Evolutionary conservation across 78 protist genomes (phyloP).

Genomic region (Chrysochromulina parva): DNA sequence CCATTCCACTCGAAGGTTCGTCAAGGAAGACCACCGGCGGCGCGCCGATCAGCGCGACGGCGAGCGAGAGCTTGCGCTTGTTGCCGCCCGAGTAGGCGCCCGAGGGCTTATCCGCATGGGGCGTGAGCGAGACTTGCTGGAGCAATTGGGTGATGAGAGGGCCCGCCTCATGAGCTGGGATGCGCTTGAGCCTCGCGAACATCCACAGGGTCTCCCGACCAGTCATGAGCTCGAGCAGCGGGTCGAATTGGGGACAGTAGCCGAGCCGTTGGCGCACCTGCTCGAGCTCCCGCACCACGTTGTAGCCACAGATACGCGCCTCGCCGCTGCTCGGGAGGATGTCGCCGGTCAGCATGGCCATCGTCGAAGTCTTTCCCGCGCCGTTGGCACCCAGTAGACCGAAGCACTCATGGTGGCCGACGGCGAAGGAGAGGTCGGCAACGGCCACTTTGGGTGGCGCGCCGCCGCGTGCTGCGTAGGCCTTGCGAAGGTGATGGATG

Average conservation of each 20-base stretch:
- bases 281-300: constrained; percentile 36
- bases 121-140: background rate
- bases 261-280: constrained; percentile 73
- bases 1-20: constrained; percentile 73
- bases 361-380: constrained; percentile 79
- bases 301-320: background rate
- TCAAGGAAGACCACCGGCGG: constrained; percentile 60
- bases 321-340: constrained; percentile 71
- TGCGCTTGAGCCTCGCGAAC: constrained; percentile 45
- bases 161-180: background rate
- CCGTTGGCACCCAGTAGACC: constrained; percentile 49
- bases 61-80: constrained; percentile 67
- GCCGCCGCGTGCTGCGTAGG: background rate
- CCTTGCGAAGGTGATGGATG: background rate
- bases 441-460: background rate
- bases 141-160: background rate
- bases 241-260: constrained; percentile 82
- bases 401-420: background rate
- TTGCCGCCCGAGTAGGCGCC: constrained; percentile 63
- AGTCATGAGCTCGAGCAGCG: constrained; percentile 73
- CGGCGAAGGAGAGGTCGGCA: background rate
- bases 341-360: constrained; percentile 81
- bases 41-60: constrained; percentile 74
- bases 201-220: constrained; percentile 71
- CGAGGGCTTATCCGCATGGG: background rate